Evolutionary conservation across 2,329 filamentous ascomycete species (phyloP), one percentile per base, ranked within the genome.

Genomic region (Microascus cirrosus): DNA sequence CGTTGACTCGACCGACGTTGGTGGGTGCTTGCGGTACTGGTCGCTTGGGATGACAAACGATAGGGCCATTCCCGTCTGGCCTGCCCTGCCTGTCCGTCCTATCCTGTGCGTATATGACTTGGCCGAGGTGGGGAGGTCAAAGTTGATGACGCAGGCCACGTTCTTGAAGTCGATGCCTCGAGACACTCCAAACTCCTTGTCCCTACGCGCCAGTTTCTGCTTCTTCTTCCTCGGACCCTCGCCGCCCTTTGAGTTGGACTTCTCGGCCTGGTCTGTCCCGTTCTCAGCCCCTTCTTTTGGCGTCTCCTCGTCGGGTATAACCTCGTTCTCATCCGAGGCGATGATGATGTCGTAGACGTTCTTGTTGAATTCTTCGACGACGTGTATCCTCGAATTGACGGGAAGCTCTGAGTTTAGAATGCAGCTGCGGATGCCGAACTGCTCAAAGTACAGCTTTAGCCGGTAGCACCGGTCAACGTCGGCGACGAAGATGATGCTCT

Each of bases 291-390:
- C 72, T 22, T 73, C 71, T 25, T 70, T 68, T 20, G 71, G 67
- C 39, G 69, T 65, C 8, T 78, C 76, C 57, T 86, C 83, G 22
- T 83, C 80, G 13, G 88, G 90, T 12, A 96, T 71, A 12, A 95
- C 82, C 67, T 95, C 91, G 62, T 89, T 87, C 68, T 96, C 92
- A 65, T 99, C 94, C 0, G 90, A 92, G 1, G 94, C 94, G 65
- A 99, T 96, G 63, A 99, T 92, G 61, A 97, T 96, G 65, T 99
- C 93, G 77, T 99, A 99, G 7, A 97, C 85, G 57, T 90, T 89
- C 72, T 89, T 89, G 75, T 97, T 99, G 74, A 99, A 99, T 70
- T 97, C 91, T 65, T 97, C 89, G 2, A 99, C 93, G 1, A 96
- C 91, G 68, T 99, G 93, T 45, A 96, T 84, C 60, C 94, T 81